A percentile compares a stretch with the other conserved stretches of the same genome.
Evolutionary conservation across 345 rosid genomes (phyloP).

Genomic region (Draba incana): DNA sequence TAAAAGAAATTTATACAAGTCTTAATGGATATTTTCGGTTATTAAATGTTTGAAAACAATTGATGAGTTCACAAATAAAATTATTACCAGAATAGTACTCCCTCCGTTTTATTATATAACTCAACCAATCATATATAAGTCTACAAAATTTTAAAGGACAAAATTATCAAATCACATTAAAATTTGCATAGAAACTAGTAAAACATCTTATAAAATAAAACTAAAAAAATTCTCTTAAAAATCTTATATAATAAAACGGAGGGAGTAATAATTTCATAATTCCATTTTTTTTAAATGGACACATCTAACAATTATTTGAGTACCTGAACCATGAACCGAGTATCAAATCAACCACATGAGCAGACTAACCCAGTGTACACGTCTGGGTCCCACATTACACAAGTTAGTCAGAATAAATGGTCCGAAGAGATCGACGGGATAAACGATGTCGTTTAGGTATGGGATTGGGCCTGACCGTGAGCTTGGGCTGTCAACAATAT

Average conservation of each 20-base stretch:
- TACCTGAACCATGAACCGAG: background rate
- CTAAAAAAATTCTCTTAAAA: no score
- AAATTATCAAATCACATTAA: no score
- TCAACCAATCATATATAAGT: no score
- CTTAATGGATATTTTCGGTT: background rate
- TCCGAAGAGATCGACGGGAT: background rate
- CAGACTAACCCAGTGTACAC: conserved; percentile 15
- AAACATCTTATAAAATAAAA: no score
- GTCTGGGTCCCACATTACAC: conserved; percentile 24
- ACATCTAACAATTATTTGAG: background rate
- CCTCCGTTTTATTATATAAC: no score
- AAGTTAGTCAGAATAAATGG: conserved; percentile 21
- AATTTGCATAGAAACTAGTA: no score
- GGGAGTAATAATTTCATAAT: background rate
- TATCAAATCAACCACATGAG: background rate
- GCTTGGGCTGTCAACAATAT: background rate
- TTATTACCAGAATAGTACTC: background rate
- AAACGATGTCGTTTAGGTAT: background rate
- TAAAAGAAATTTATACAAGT: conserved; percentile 16
- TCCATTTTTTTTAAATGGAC: background rate
- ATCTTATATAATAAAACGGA: no score
- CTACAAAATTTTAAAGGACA: no score
- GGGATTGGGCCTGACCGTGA: conserved; percentile 20
- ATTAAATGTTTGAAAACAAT: background rate
- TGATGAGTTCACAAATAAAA: background rate